Evolutionary conservation across 2,329 filamentous ascomycete genomes (phyloP), one percentile per base, ranked within the genome.

Genomic region (Aspergillus costaricaensis): DNA sequence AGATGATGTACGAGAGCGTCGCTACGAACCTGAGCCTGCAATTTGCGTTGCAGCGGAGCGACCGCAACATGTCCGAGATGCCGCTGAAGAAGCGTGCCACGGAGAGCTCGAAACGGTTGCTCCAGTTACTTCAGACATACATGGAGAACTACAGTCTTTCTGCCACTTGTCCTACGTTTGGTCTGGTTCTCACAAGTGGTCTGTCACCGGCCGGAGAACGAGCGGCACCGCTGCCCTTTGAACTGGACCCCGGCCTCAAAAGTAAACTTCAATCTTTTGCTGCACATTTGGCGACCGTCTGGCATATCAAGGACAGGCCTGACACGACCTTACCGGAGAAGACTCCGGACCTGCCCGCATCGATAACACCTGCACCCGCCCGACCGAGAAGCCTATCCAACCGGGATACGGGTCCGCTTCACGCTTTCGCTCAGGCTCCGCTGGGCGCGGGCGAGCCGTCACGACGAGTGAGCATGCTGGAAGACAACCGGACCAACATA

Each of bases 81-180:
- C 63, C 65, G 19, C 63, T 69, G 54, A 67, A 62, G 49, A 67
- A 69, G 25, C 71, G 72, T 55, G 75, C 73, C 1, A 68, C 66
- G 15, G 72, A 74, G 51, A 74, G 75, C 52, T 74, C 74, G 4
- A 71, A 74, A 47, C 70, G 75, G 12, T 64, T 76, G 5, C 64
- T 76, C 10, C 68, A 72, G 25, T 67, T 79, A 43, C 64, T 79
- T 8, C 75, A 74, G 36, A 64, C 67, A 62, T 72, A 77, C 61
- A 68, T 81, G 70, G 76, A 79, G 41, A 74, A 69, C 15, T 78
- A 76, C 61, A 76, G 77, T 30, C 74, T 74, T 58, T 77, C 69
- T 38, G 78, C 72, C 52, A 76, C 68, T 54, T 75, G 64, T 62
- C 78, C 72, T 58, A 83, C 73, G 0, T 78, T 78, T 57, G 77